These are phyloP conservation scores for Penicillium olsonii DNA, from an alignment of 2,329 filamentous ascomycete species.

Conservation along the genomic window DNA sequence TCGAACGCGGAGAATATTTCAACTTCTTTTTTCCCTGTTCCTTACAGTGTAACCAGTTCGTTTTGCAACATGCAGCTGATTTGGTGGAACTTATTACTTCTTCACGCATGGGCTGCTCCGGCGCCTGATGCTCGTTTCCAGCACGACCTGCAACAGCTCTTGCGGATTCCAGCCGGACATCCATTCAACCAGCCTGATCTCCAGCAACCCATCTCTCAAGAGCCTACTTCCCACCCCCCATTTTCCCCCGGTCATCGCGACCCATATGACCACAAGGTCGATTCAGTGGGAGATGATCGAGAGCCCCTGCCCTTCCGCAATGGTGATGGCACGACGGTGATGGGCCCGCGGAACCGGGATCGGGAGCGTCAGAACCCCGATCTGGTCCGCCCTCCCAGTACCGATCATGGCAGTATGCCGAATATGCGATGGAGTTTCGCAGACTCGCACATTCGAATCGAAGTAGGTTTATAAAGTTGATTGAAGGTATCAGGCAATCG, in stretches of 20 bases:
- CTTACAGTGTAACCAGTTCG: neutral
- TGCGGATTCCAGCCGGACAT: constrained; percentile 24
- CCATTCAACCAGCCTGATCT: too few relatives aligned
- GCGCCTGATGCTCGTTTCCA: constrained; percentile 7
- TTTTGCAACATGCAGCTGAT: neutral
- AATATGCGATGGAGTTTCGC: constrained; percentile 75
- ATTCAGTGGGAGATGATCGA: constrained; percentile 60
- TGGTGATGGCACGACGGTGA: constrained; percentile 64
- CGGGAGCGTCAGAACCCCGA: constrained; percentile 72
- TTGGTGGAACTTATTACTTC: constrained; percentile 3
- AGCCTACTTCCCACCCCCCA: constrained; percentile 39
- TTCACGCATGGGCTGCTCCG: constrained; percentile 11
- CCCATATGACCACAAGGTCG: constrained; percentile 63
- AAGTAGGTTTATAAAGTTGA: constrained; percentile 49
- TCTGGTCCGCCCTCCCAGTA: constrained; percentile 69
- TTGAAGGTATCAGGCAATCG: neutral
- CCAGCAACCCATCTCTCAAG: neutral
- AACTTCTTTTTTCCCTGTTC: neutral
- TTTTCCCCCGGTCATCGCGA: constrained; percentile 64
- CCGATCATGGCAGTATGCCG: constrained; percentile 68
- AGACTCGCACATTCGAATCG: constrained; percentile 64
- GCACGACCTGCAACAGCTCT: constrained; percentile 37
- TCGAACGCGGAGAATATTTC: neutral
- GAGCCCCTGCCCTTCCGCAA: constrained; percentile 67
- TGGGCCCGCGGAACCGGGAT: constrained; percentile 69